Base-by-base conservation (phyloP, 164 flowering plant species). In the Tetrastigma voinierianum region DNA sequence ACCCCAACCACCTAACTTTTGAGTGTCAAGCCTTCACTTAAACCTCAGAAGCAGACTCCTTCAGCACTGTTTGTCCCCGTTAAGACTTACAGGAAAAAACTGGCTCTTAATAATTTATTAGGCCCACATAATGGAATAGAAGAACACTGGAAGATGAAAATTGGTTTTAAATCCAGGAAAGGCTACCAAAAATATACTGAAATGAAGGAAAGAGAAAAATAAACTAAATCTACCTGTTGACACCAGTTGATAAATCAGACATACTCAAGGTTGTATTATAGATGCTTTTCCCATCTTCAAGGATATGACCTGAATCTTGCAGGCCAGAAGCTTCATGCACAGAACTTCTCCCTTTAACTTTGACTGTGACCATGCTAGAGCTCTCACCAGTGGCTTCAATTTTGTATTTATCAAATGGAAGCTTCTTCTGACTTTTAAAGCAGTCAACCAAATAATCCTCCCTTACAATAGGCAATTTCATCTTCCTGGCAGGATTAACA, bases 291-390 rank as follows among this genome's bases (percentile, higher is more conserved):
- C 88, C 91, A 80, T 83, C 90, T 78, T 93, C 98, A 60, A 96
- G 96, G 49, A 96, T 91, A 82, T 96, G 99, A 66, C 99, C 87
- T 10, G 82, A 67, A 70, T 90, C 96, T 75, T 96, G 98, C 79
- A 93, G 71, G 59, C 97, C 98, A 76, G 98, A 96, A 44, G 87
- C 66, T 77, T 85, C 97, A 75, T 93, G 99, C 62, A 96, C 99
- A 60, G 98, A 88, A 81, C 96, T 85, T 52, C 81, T 75, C 24
- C 99, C 98, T 78, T 93, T 96, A 51, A 93, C 99, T 76, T 87
- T 96, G 57, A 96, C 87, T 47, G 94, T 91, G 19, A 86, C 84
- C 78, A 79, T 72, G 54, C 83, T 76, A 65, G 83, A 79, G 63
- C 77, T 53, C 66, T 85, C 86, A 60, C 83, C 83, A 61, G 62